These are phyloP conservation scores for Halophytophthora batemanensis DNA, from an alignment of 352 stramenopile genomes.

Conservation along the genomic window DNA sequence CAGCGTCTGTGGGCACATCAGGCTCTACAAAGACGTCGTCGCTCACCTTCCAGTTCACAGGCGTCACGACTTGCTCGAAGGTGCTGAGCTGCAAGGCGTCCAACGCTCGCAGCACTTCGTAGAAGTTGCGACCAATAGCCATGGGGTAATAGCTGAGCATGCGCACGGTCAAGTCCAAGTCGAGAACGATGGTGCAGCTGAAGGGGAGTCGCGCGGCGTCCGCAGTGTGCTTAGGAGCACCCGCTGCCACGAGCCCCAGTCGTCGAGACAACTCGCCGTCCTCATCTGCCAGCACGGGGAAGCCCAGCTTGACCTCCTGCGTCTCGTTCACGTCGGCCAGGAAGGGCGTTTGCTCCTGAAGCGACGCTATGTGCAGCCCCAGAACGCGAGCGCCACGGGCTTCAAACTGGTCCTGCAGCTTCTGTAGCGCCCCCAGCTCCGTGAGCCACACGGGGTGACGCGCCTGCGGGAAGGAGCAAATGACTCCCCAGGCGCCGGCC, in stretches of 20 bases:
- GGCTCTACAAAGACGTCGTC: constrained; percentile 86
- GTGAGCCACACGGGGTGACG: constrained; percentile 77
- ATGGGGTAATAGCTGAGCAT: constrained; percentile 68
- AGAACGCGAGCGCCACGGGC: constrained; percentile 70
- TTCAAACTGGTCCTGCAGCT: constrained; percentile 76
- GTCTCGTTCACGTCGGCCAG: constrained; percentile 78
- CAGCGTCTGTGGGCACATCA: constrained; percentile 51
- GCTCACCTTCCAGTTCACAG: constrained; percentile 85
- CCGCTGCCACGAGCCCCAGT: constrained; percentile 46
- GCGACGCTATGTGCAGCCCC: constrained; percentile 24
- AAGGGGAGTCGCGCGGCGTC: constrained; percentile 59
- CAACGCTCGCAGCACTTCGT: constrained; percentile 69
- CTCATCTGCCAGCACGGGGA: constrained; percentile 68
- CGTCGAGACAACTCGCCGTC: constrained; percentile 57
- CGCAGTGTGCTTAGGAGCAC: constrained; percentile 43
- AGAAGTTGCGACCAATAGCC: constrained; percentile 73
- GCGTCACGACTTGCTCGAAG: constrained; percentile 76
- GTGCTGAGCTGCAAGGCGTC: constrained; percentile 70
- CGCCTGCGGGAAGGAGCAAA: constrained; percentile 69
- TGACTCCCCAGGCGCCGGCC: constrained; percentile 59
- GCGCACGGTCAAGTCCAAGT: constrained; percentile 69
- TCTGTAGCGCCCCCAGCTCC: constrained; percentile 77
- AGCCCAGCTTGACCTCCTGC: constrained; percentile 71
- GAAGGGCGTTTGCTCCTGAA: constrained; percentile 45
- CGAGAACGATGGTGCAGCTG: constrained; percentile 63